phyloP scores from a whole-genome alignment of 148 eudicot genomes.

The Euryodendron excelsum region DNA sequence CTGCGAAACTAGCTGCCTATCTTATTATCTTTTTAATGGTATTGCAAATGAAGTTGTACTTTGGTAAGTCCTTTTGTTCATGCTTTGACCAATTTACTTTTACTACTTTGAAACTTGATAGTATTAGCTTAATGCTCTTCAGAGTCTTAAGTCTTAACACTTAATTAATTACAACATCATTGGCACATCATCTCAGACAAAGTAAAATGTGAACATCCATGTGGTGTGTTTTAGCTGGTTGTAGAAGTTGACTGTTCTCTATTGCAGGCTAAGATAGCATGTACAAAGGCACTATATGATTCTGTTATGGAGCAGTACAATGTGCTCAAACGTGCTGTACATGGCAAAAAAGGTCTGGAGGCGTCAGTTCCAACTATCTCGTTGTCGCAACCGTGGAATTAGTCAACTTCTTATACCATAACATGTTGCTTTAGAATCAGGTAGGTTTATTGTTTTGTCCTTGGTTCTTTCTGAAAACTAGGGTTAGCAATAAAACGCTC shows the following conservation, averaged over 20 bases:
- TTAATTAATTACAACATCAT: background rate
- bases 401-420: slow-evolving; percentile 5
- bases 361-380: slow-evolving; percentile 58
- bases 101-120: background rate
- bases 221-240: background rate
- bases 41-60: background rate
- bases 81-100: background rate
- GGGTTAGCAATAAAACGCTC: background rate
- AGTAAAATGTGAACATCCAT: background rate
- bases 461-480: background rate
- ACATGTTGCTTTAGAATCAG: slow-evolving; percentile 18
- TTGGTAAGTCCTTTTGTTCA: background rate
- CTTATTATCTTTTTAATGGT: background rate
- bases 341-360: slow-evolving; percentile 65
- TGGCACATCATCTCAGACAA: background rate
- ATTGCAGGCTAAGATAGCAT: slow-evolving; percentile 66
- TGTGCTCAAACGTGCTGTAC: slow-evolving; percentile 60
- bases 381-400: slow-evolving; percentile 80
- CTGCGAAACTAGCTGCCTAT: background rate
- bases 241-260: slow-evolving; percentile 6
- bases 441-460: slow-evolving; percentile 15
- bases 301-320: slow-evolving; percentile 70
- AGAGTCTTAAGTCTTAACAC: background rate
- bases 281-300: slow-evolving; percentile 48
- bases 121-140: background rate